Base-by-base conservation (phyloP, 2,329 filamentous ascomycete genomes). In the Bisporella sp. region DNA sequence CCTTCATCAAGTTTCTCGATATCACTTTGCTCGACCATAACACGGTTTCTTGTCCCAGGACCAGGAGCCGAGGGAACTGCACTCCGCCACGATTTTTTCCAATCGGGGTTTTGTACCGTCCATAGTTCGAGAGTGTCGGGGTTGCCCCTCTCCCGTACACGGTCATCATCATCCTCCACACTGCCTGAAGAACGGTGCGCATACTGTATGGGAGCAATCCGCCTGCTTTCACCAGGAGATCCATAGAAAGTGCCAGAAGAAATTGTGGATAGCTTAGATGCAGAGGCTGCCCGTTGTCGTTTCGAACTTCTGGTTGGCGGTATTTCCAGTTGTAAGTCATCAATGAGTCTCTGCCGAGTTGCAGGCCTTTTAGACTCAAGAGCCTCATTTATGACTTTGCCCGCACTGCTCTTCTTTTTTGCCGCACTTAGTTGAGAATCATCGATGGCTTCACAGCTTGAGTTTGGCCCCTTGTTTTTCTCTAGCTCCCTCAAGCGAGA, bases 1-100 rank as follows among this genome's bases (percentile, higher is more conserved):
- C 84, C 87, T 55, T 95, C 87, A 53, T 95, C 84, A 3, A 99
- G 76, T 41, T 89, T 78, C 21, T 76, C 70, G 33, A 97, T 82
- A 62, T 93, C 89, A n/a, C 77, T 72, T 54, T 77, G 81, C 50
- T 87, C 79, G 1, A 93, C 81, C 1, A 77, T 81, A 1, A 84
- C 80, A 54, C 82, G 76, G 46, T 79, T 78, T 48, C 75, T 78
- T 8, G 35, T 37, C 3, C 81, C 80, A 30, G 68, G 71, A 5
- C 69, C 59, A 4, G 82, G 82, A 62, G 81, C 89, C 35, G 8
- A 37, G 2, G 81, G 71, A 1, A 91, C 71, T 1, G 84, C 77
- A 46, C 72, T 72, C 12, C 73, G 47, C 80, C 81, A 85, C 0
- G 68, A 53, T 12, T 67, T 66, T 33, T 66, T 65, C 81, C 81